Evolutionary conservation across 225 moss, liverwort and hornwort species (phyloP).

Genomic region (Physcomitrellopsis africana): DNA sequence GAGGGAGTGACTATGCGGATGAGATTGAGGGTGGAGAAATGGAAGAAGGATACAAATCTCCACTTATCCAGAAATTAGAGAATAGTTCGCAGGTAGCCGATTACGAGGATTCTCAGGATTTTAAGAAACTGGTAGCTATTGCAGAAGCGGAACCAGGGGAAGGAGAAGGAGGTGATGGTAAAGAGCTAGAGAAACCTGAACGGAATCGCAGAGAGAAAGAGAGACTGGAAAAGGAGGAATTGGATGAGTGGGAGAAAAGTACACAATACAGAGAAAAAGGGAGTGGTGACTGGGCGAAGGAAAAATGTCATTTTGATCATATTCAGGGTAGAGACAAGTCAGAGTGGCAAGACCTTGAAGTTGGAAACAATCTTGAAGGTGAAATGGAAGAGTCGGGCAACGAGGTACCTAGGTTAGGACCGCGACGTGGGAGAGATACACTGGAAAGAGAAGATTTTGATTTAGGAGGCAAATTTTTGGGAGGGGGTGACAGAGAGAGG

Average conservation of each 20-base stretch:
- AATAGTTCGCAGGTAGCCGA: conserved; percentile 40
- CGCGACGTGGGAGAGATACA: conserved; percentile 64
- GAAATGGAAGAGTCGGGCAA: conserved; percentile 52
- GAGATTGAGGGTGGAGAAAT: conserved; percentile 51
- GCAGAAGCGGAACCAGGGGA: conserved; percentile 39
- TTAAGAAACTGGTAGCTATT: conserved; percentile 32
- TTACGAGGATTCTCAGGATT: conserved; percentile 39
- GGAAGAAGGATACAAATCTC: conserved; percentile 46
- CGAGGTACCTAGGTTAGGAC: conserved; percentile 49
- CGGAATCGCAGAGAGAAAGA: conserved; percentile 64
- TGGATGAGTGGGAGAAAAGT: conserved; percentile 49
- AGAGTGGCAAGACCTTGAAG: conserved; percentile 51
- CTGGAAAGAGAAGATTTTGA: conserved; percentile 63
- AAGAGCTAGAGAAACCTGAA: conserved; percentile 55
- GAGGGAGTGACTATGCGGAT: conserved; percentile 55
- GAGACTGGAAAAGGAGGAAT: conserved; percentile 57
- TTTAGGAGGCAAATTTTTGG: conserved; percentile 52
- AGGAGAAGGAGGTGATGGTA: conserved; percentile 46
- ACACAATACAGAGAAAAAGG: conserved; percentile 41
- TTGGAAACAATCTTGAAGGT: conserved; percentile 54
- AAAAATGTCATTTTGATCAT: conserved; percentile 43
- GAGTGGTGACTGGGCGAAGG: conserved; percentile 41
- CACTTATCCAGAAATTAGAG: conserved; percentile 37
- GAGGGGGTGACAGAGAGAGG: conserved; percentile 51
- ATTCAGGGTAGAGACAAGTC: conserved; percentile 40